A percentile compares a stretch with the other conserved stretches of the same genome.
These are phyloP conservation scores for Manihot esculenta DNA, from an alignment of 441 rosid species.

Conservation along the genomic window DNA sequence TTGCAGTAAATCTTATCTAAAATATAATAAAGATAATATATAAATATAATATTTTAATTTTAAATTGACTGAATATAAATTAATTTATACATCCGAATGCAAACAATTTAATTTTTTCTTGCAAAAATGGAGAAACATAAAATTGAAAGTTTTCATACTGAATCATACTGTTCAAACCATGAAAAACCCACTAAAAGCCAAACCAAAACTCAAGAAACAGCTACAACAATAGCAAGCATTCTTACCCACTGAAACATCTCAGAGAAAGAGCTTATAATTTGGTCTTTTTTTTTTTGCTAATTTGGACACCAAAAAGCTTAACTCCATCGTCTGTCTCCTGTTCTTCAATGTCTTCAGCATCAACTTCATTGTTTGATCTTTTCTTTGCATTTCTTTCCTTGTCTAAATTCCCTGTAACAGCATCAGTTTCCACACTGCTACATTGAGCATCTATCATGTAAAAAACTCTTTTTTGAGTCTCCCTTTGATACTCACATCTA, in stretches of 20 bases:
- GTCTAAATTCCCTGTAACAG: not conserved
- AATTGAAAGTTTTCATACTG: not conserved
- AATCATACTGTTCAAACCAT: not conserved
- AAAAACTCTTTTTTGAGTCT: constrained; percentile 5
- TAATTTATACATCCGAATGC: too few species aligned
- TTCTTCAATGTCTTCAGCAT: not conserved
- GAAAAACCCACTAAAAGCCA: not conserved
- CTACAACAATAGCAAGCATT: not conserved
- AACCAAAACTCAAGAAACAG: not conserved
- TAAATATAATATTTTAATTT: not conserved
- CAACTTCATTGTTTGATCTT: not conserved
- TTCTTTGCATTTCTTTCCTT: not conserved
- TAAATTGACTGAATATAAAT: too few species aligned
- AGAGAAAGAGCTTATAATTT: not conserved
- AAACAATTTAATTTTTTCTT: too few species aligned
- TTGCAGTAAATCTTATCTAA: too few species aligned
- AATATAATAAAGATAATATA: too few species aligned
- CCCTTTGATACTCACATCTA: constrained; percentile 13
- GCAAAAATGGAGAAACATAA: not conserved
- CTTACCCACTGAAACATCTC: constrained; percentile 3
- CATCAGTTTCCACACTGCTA: not conserved
- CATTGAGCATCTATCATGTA: constrained; percentile 26
- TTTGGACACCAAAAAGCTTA: constrained; percentile 25
- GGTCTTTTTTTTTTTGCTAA: constrained; percentile 9
- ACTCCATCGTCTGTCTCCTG: not conserved